phyloP scores from a whole-genome alignment of 139 green algal genomes.

The Auxenochlorella pyrenoidosa region DNA sequence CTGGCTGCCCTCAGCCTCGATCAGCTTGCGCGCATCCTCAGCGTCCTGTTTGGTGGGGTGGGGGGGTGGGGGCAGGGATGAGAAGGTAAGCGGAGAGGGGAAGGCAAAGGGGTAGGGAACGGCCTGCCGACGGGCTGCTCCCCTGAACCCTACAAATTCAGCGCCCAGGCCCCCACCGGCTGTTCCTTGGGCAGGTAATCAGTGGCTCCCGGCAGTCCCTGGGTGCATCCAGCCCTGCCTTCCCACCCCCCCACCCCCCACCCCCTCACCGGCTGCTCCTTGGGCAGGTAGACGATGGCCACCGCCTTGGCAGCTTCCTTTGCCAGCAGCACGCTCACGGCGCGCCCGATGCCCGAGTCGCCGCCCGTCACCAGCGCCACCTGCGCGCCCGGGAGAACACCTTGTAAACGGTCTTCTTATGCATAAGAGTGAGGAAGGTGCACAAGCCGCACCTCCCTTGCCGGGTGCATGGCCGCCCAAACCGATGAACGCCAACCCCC shows the following conservation, averaged over 20 bases:
- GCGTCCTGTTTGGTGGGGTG: not conserved
- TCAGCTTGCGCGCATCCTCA: constrained; percentile 24
- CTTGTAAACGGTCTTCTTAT: no score
- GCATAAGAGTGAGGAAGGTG: no score
- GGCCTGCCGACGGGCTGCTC: no score
- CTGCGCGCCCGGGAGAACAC: not conserved
- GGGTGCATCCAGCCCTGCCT: no score
- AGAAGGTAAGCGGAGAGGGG: not conserved
- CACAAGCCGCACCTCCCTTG: no score
- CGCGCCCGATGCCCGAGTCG: constrained; percentile 44
- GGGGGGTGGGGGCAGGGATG: not conserved
- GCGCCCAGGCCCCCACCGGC: no score
- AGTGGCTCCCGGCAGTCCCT: no score
- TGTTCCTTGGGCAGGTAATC: no score
- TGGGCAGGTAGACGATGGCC: constrained; percentile 34
- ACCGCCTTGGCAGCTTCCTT: constrained; percentile 35
- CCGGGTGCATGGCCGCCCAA: no score
- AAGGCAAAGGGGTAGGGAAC: no score
- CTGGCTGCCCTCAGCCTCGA: constrained; percentile 41
- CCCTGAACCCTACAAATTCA: no score
- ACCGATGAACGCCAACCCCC: no score
- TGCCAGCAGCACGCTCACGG: constrained; percentile 39
- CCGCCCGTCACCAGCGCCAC: constrained; percentile 46
- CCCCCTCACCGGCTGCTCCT: constrained; percentile 19
- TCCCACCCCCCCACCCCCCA: not conserved